Evolutionary conservation across 805 yeast genomes (phyloP).

Genomic region (Saccharomycopsis olivae): DNA sequence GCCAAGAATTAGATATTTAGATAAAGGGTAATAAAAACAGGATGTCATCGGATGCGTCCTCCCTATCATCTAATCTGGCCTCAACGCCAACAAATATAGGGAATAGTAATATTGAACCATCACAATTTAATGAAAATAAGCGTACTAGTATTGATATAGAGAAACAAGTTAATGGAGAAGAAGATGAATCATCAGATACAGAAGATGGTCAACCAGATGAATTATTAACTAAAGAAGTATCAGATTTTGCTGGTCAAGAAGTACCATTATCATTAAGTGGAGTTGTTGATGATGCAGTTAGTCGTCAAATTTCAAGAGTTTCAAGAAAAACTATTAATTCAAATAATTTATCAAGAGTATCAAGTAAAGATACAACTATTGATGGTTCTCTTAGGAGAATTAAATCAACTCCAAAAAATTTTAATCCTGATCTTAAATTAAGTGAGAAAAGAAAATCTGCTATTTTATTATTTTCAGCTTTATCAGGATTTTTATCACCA

Average conservation of each 20-base stretch:
- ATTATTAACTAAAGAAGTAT: constrained; percentile 2
- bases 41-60: no score
- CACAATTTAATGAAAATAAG: no score
- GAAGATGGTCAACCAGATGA: no score
- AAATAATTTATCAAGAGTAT: not conserved
- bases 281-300: constrained; percentile 16
- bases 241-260: constrained; percentile 12
- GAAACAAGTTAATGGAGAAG: constrained; percentile 5
- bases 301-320: constrained; percentile 6
- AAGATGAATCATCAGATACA: constrained; percentile 4
- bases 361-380: not conserved
- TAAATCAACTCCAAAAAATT: constrained; percentile 15
- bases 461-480: constrained; percentile 26
- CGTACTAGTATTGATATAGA: no score
- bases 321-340: not conserved
- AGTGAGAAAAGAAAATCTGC: not conserved
- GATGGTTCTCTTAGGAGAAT: not conserved
- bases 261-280: constrained; percentile 13
- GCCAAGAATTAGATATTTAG: no score
- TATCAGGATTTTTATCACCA: constrained; percentile 37
- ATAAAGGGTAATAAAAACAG: not conserved
- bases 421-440: constrained; percentile 14
- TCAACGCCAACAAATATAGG: not conserved
- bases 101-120: not conserved
- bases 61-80: no score